Evolutionary conservation across 768 basidiomycete genomes (phyloP), one percentile per base, ranked within the genome.

Genomic region (Trametes meyenii): DNA sequence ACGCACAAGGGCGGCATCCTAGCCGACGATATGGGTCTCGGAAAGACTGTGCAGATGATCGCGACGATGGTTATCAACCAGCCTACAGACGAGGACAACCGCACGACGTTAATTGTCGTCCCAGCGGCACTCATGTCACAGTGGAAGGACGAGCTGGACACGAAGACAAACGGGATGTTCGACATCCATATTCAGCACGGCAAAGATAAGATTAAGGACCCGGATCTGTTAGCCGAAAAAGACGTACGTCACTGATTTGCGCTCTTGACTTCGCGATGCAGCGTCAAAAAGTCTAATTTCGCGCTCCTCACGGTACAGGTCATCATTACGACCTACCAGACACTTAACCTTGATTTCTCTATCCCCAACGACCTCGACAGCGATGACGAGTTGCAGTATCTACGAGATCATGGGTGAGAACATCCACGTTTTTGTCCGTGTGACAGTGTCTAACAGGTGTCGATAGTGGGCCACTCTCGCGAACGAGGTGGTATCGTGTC

Each of bases 11-110:
- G 88, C 13, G 88, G 88, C 16, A 87, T 89, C 48, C 75, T 89
- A 35, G 88, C 87, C 10, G 87, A 89, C 68, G 87, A 90, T 50
- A 89, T 89, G 88, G 87, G 87, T 57, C 78, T 87, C 29, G 85
- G 84, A 3, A 89, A 90, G 75, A 90, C 88, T 8, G 85, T 90
- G 1, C 88, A 90, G 69, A 87, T 88, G 84, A 90, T 93, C 49
- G 90, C 90, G 3, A 84, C 85, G 0, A 91, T 93, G 84, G 83
- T 81, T 19, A 79, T 79, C 69, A 90, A 92, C 66, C 78, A 79
- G 67, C 85, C 89, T 0, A 69, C 69, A 0, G 66, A 71, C 0
- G 76, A 82, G 29, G 82, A 63, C 21, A 45, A 75, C 55, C 80
- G 80, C 48, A 84, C 84, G 0, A 92, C 87, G 10, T 82, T 93